Base-by-base conservation (phyloP, 1,284 basidiomycete species). In the Gomphus sp. region DNA sequence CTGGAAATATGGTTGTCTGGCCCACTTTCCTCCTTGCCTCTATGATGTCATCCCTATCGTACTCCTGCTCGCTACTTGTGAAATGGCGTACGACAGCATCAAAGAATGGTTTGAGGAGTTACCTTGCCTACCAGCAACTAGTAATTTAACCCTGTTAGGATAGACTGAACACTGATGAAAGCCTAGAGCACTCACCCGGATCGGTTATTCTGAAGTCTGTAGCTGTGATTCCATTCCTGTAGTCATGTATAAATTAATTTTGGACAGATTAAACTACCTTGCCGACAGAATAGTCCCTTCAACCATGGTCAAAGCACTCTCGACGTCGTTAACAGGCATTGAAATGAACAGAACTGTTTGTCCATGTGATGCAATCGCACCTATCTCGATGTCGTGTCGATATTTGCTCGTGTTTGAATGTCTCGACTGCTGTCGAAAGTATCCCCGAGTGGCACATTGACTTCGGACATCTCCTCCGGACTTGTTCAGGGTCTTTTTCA, bases 401-500 rank as follows among this genome's bases (percentile, higher is more conserved):
- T 56, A 14, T 39, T 49, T 60, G 34, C 3, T 47, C 52, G 14
- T 54, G 56, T 4, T 22, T 14, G 44, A 60, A 60, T 0, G 22
- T 34, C 22, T 45, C 43, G 22, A 48, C 52, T 12, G 52, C 52
- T 16, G 44, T 28, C 8, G 53, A 44, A 45, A 55, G 56, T 3
- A 16, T 60, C 58, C 12, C 58, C 52, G 16, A 60, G 58, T 25
- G 47, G 52, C 22, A 60, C 58, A 18, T 60, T 60, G 28, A 60
- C 44, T 18, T 60, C 58, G 8, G 58, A 60, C 16, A 60, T n/a
- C 34, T 60, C 53, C 18, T 55, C 58, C 3, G 58, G 58, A 12
- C 51, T 60, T 60, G 41, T 60, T 45, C 9, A 55, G 22, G 36
- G 55, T 59, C 58, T 49, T 33, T 6, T 55, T 56, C 52, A 56